These are phyloP conservation scores for Vitis hybrid DNA, from an alignment of 177 flowering plant genomes.

Conservation along the genomic window DNA sequence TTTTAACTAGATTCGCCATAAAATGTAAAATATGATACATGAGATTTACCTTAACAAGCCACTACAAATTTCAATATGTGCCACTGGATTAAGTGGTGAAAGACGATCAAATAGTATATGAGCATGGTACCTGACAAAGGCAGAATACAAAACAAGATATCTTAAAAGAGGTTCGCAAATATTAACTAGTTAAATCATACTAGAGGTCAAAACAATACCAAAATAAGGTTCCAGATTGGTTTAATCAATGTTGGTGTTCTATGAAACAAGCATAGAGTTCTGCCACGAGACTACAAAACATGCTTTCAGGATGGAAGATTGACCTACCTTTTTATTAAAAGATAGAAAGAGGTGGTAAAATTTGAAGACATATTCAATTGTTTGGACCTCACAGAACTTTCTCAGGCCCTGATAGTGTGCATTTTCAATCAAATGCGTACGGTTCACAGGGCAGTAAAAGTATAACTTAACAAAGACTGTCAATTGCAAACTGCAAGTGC, in stretches of 20 bases:
- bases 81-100: conserved; percentile 82
- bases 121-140: conserved; percentile 77
- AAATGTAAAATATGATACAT: background rate
- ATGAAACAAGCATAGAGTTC: background rate
- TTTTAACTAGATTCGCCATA: background rate
- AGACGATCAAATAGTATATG: conserved; percentile 77
- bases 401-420: background rate
- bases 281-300: background rate
- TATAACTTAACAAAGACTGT: background rate
- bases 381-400: background rate
- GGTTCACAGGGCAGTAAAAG: background rate
- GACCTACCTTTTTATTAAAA: background rate
- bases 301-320: background rate
- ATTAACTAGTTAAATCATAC: background rate
- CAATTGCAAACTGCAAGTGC: background rate
- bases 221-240: background rate
- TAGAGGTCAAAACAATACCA: background rate
- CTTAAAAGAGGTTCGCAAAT: background rate
- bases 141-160: conserved; percentile 9
- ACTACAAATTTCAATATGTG: conserved; percentile 71
- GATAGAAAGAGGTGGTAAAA: background rate
- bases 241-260: background rate
- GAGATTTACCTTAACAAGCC: conserved; percentile 77
- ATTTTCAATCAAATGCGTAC: background rate
- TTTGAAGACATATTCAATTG: background rate